Evolutionary conservation across 1,284 basidiomycete species (phyloP), one percentile per base, ranked within the genome.

Genomic region (Stygiomarasmius scandens): DNA sequence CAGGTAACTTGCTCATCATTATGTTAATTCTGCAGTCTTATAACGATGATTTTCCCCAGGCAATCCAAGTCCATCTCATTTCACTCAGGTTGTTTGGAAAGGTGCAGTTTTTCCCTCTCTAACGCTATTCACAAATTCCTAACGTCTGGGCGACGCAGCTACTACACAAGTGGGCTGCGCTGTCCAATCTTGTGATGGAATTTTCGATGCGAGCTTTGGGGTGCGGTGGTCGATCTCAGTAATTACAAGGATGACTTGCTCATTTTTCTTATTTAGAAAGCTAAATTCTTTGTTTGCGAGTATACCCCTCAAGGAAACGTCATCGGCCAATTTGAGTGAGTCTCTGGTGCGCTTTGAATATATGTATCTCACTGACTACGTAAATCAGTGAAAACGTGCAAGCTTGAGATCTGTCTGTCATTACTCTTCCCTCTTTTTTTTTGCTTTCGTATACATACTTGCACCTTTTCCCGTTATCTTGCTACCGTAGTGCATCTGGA

Each of bases 81-180:
- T 85, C 66, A 90, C 87, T 6, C 87, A 90, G 69, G 81, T 87
- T 10, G 86, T 90, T 2, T 90, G 88, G 87, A 89, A 90, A 70
- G 29, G 29, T 32, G 12, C 12, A 12, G 29, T 12, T 32, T 32
- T 32, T 32, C 12, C 29, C n/a, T n/a, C n/a, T n/a, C n/a, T n/a
- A n/a, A n/a, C n/a, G n/a, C n/a, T n/a, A n/a, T n/a, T n/a, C n/a
- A n/a, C n/a, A n/a, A n/a, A n/a, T n/a, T n/a, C n/a, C n/a, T n/a
- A n/a, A n/a, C n/a, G n/a, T n/a, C n/a, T n/a, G n/a, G n/a, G n/a
- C n/a, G n/a, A n/a, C n/a, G n/a, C 29, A 32, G 75, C 69, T 8
- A 80, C 81, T 11, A 82, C 77, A 1, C 72, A 87, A 59, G 72
- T 89, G 29, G 88, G 87, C 25, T 90, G 87, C 67, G 87, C 84